A percentile compares a stretch with the other conserved stretches of the same genome.
phyloP scores from a whole-genome alignment of 2,329 filamentous ascomycete genomes.

The Colletotrichum siamense region DNA sequence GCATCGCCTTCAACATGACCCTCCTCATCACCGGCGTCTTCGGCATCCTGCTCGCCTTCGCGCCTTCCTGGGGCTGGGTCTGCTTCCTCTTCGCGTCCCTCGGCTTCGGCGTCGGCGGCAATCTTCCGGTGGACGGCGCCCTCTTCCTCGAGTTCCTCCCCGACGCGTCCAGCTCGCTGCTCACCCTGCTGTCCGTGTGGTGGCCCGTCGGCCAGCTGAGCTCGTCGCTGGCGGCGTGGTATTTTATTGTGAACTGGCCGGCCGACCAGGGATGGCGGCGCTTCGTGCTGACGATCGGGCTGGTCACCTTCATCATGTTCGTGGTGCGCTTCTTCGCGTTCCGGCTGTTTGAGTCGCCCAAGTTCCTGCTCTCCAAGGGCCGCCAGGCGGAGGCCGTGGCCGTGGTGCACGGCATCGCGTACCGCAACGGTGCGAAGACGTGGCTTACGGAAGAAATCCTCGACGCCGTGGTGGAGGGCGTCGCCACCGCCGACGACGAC shows the following conservation, averaged over 20 bases:
- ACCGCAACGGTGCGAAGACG: slow-evolving; percentile 71
- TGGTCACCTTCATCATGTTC: slow-evolving; percentile 79
- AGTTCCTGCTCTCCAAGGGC: slow-evolving; percentile 79
- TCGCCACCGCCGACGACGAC: slow-evolving; percentile 3
- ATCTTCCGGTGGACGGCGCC: slow-evolving; percentile 79
- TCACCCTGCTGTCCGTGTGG: slow-evolving; percentile 84
- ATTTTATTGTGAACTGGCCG: slow-evolving; percentile 73
- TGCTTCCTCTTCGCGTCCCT: slow-evolving; percentile 66
- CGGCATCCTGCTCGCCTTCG: slow-evolving; percentile 72
- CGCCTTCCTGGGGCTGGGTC: slow-evolving; percentile 69
- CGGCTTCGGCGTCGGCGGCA: slow-evolving; percentile 76
- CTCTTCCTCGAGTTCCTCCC: slow-evolving; percentile 86
- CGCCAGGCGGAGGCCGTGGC: slow-evolving; percentile 80
- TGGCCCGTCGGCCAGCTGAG: slow-evolving; percentile 85
- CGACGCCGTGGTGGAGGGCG: slow-evolving; percentile 55
- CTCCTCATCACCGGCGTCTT: slow-evolving; percentile 78
- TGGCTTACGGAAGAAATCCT: slow-evolving; percentile 78
- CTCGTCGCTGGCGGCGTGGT: slow-evolving; percentile 76
- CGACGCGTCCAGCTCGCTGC: slow-evolving; percentile 72
- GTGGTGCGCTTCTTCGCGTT: slow-evolving; percentile 80
- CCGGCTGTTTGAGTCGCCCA: slow-evolving; percentile 84
- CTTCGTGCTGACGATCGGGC: slow-evolving; percentile 73
- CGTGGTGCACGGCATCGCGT: slow-evolving; percentile 79
- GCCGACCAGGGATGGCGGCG: slow-evolving; percentile 78
- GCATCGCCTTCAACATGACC: slow-evolving; percentile 82